A percentile compares a stretch with the other conserved stretches of the same genome.
phyloP scores from a whole-genome alignment of 805 yeast species.

The Yamadazyma nakazawae region DNA sequence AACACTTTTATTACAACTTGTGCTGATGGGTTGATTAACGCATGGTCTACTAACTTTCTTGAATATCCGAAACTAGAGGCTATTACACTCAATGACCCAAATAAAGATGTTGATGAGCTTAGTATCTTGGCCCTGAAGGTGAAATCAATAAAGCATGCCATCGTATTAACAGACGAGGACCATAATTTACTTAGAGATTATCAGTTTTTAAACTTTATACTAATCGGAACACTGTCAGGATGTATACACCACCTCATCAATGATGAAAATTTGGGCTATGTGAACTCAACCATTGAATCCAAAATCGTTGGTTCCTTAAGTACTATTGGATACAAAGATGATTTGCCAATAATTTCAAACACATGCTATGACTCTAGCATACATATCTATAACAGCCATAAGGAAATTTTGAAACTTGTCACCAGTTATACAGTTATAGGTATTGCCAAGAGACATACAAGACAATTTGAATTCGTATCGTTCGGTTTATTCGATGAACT shows the following conservation, averaged over 20 bases:
- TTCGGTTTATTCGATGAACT: constrained; percentile 18
- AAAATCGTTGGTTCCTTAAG: constrained; percentile 6
- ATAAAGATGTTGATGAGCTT: constrained; percentile 3
- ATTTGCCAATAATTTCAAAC: constrained; percentile 5
- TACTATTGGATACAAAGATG: constrained; percentile 8
- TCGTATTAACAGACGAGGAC: background rate
- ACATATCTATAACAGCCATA: constrained; percentile 9
- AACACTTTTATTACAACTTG: constrained; percentile 12
- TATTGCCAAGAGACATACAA: constrained; percentile 17
- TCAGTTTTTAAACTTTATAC: constrained; percentile 18
- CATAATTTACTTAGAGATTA: background rate
- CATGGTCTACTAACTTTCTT: constrained; percentile 33
- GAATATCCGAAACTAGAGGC: constrained; percentile 24
- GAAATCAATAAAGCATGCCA: constrained; percentile 3
- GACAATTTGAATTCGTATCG: constrained; percentile 24
- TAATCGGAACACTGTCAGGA: constrained; percentile 21
- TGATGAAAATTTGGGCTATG: constrained; percentile 13
- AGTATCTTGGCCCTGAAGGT: constrained; percentile 1
- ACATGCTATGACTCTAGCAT: constrained; percentile 10
- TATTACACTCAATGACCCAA: background rate
- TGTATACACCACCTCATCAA: constrained; percentile 17
- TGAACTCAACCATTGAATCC: constrained; percentile 10
- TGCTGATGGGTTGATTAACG: constrained; percentile 25
- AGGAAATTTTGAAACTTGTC: constrained; percentile 17
- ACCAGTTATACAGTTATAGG: constrained; percentile 18